Conservation (phyloP, 176 grass and related monocot species). For the Eleusine indica region DNA sequence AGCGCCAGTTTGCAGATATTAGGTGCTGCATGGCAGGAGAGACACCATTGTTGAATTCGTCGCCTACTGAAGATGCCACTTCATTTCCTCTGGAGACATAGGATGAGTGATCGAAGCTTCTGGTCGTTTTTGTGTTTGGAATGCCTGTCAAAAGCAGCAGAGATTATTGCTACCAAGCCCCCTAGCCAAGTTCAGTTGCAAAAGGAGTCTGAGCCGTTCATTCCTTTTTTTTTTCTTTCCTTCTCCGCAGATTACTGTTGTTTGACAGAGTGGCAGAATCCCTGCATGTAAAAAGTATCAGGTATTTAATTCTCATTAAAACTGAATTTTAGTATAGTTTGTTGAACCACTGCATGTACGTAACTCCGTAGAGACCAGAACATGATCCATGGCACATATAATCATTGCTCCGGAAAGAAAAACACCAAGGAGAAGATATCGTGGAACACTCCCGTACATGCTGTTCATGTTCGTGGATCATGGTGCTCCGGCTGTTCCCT, state of each 20-base stretch:
- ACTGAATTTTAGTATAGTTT: not conserved
- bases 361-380: not conserved
- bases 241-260: not conserved
- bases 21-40: slow-evolving; percentile 13
- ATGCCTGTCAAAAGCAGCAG: not conserved
- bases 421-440: not conserved
- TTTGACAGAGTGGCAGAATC: not conserved
- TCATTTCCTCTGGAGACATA: not conserved
- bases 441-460: slow-evolving; percentile 9
- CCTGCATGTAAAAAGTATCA: not conserved
- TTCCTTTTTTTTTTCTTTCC: too few relatives aligned
- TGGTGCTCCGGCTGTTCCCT: not conserved
- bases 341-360: not conserved
- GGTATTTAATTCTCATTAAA: not conserved
- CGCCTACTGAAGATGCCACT: slow-evolving; percentile 33
- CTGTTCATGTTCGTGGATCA: not conserved
- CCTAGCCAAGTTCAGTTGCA: not conserved
- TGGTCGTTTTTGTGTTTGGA: not conserved
- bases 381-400: not conserved
- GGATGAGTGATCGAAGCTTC: not conserved
- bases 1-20: not conserved
- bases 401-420: too few relatives aligned
- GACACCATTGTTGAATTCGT: slow-evolving; percentile 33
- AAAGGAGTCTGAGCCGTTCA: not conserved
- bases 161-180: not conserved